Evolutionary conservation across 2,329 filamentous ascomycete species (phyloP).

Genomic region (Neofusicoccum kwambonambiense): DNA sequence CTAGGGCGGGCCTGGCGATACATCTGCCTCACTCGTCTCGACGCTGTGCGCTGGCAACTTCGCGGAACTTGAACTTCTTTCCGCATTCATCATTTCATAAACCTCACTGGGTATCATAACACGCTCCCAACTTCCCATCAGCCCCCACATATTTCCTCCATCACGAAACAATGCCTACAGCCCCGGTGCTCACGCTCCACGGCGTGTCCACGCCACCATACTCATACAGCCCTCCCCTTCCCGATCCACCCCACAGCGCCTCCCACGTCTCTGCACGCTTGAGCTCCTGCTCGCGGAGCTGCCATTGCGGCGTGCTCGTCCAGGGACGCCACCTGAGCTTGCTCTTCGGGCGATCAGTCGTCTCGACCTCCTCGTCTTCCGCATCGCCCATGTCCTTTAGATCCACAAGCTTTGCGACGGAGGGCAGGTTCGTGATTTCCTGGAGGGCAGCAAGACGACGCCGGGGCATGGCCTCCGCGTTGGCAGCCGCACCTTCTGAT

Average conservation of each 20-base stretch:
- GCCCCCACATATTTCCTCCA: not conserved
- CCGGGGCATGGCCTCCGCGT: not conserved
- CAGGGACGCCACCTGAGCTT: slow-evolving; percentile 16
- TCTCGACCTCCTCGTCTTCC: not conserved
- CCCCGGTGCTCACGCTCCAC: slow-evolving; percentile 7
- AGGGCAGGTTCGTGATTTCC: slow-evolving; percentile 10
- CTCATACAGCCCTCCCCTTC: not conserved
- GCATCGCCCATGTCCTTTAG: not conserved
- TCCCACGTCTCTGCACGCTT: slow-evolving; percentile 12
- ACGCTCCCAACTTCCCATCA: not conserved
- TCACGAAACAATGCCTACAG: slow-evolving; percentile 8
- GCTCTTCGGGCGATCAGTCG: not conserved
- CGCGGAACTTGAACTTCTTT: no score
- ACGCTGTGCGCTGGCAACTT: no score
- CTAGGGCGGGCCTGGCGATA: no score
- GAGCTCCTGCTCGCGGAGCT: slow-evolving; percentile 18
- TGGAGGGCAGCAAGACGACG: slow-evolving; percentile 6
- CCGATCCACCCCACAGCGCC: slow-evolving; percentile 6
- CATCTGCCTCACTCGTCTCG: no score
- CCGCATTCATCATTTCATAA: slow-evolving; percentile 1
- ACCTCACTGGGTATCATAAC: slow-evolving; percentile 11
- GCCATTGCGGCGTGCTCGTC: slow-evolving; percentile 20
- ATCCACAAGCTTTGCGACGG: slow-evolving; percentile 1
- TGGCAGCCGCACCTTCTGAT: not conserved
- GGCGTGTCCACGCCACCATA: slow-evolving; percentile 1